Percentiles rank a stretch among this genome's conserved stretches.
Conservation (phyloP, 2,329 filamentous ascomycete genomes). For the Neopestalotiopsis rosae region DNA sequence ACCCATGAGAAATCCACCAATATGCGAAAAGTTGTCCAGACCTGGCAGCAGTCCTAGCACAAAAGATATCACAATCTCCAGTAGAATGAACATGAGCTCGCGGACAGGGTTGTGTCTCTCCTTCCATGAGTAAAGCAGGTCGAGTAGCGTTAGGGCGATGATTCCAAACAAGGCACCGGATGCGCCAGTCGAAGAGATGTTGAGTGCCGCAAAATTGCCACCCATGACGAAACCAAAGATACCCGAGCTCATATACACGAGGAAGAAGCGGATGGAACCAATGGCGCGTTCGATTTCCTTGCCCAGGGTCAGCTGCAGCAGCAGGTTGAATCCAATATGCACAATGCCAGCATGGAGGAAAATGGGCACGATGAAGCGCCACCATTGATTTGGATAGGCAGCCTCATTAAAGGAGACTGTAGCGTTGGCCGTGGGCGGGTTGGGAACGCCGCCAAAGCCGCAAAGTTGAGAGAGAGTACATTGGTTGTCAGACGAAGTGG, state of each 20-base stretch:
- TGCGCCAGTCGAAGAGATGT: constrained; percentile 83
- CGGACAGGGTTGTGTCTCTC: constrained; percentile 77
- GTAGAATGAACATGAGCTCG: constrained; percentile 84
- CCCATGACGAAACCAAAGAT: constrained; percentile 97
- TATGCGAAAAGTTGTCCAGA: constrained; percentile 96
- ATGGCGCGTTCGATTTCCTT: constrained; percentile 93
- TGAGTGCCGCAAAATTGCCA: constrained; percentile 86
- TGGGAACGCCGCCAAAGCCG: constrained; percentile 78
- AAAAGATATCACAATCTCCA: constrained; percentile 89
- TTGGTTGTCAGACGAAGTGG: constrained; percentile 49
- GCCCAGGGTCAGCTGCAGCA: constrained; percentile 87
- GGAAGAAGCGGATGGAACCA: constrained; percentile 82
- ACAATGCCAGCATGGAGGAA: constrained; percentile 94
- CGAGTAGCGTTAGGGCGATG: constrained; percentile 84
- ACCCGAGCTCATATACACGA: constrained; percentile 89
- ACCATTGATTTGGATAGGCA: constrained; percentile 90
- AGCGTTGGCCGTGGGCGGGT: constrained; percentile 53
- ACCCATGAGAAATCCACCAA: constrained; percentile 94
- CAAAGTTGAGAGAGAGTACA: constrained; percentile 84
- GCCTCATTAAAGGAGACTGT: constrained; percentile 47
- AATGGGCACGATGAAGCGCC: constrained; percentile 91
- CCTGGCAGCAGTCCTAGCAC: constrained; percentile 90
- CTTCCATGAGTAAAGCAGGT: constrained; percentile 91
- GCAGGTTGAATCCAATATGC: constrained; percentile 94
- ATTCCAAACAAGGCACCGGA: constrained; percentile 93